Evolutionary conservation across 2,329 filamentous ascomycete genomes (phyloP).

Genomic region (Ophiobolus disseminans): DNA sequence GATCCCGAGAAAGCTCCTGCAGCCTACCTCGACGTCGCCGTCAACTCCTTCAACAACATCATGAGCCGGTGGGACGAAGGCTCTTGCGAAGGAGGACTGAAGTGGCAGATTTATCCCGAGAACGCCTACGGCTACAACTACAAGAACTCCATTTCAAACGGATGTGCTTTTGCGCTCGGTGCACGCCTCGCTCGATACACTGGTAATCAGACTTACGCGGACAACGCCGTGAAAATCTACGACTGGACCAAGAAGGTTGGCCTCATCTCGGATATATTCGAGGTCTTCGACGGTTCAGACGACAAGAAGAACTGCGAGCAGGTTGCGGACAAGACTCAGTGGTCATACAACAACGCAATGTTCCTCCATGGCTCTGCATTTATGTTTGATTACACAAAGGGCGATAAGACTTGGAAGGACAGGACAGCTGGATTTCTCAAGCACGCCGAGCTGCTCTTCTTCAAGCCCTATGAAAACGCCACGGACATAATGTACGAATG

Average conservation of each 20-base stretch:
- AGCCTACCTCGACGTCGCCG: slow-evolving; percentile 69
- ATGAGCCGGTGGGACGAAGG: slow-evolving; percentile 72
- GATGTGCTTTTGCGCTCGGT: slow-evolving; percentile 81
- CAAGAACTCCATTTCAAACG: slow-evolving; percentile 83
- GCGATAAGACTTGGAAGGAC: slow-evolving; percentile 60
- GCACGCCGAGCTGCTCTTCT: slow-evolving; percentile 55
- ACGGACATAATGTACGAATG: slow-evolving; percentile 68
- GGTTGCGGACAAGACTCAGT: slow-evolving; percentile 59
- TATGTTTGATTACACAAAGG: slow-evolving; percentile 62
- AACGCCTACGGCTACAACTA: slow-evolving; percentile 79
- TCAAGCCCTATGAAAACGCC: slow-evolving; percentile 59
- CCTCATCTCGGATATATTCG: slow-evolving; percentile 58
- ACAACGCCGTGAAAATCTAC: slow-evolving; percentile 74
- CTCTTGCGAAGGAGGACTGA: slow-evolving; percentile 73
- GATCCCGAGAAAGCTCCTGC: slow-evolving; percentile 57
- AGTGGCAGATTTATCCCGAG: slow-evolving; percentile 80
- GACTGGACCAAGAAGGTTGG: slow-evolving; percentile 60
- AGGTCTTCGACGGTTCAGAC: slow-evolving; percentile 64
- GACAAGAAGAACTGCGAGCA: slow-evolving; percentile 59
- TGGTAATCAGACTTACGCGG: slow-evolving; percentile 61
- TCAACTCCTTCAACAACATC: slow-evolving; percentile 77
- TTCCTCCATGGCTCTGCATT: slow-evolving; percentile 63
- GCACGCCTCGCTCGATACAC: slow-evolving; percentile 76
- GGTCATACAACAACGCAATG: slow-evolving; percentile 65
- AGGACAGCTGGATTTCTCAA: slow-evolving; percentile 68